Evolutionary conservation across 768 basidiomycete species (phyloP).

Genomic region (Boletus pseudopeckii): DNA sequence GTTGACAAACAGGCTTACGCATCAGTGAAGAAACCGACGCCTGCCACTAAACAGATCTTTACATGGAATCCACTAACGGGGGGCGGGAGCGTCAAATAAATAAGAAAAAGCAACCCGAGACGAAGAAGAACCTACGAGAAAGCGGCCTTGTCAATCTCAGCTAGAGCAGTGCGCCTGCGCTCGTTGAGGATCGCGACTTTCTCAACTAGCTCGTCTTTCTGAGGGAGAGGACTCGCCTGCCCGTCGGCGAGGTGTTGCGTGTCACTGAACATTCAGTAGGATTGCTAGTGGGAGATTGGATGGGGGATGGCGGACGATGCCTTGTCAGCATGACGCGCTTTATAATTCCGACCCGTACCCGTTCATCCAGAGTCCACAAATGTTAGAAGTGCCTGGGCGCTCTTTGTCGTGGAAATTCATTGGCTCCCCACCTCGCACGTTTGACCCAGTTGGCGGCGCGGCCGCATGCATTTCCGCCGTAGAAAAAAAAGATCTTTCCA

Average conservation of each 20-base stretch:
- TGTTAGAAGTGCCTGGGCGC: not conserved
- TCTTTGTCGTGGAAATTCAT: not conserved
- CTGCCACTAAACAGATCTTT: slow-evolving; percentile 62
- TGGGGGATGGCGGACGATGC: not conserved
- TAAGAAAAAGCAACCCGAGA: not conserved
- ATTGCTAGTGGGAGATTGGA: not conserved
- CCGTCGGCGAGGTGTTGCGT: not conserved
- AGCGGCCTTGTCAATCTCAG: not conserved
- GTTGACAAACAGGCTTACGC: slow-evolving; percentile 39
- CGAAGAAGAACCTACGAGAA: not conserved
- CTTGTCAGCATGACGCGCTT: not conserved
- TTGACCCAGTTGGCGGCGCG: not conserved
- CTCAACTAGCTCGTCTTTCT: not conserved
- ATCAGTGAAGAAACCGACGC: slow-evolving; percentile 88
- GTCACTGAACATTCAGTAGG: not conserved
- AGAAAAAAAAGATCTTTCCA: too few relatives aligned
- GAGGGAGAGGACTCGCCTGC: not conserved
- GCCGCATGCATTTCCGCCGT: not conserved
- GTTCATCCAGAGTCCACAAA: not conserved
- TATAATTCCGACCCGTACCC: not conserved
- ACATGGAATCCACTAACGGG: slow-evolving; percentile 71
- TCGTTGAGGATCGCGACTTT: not conserved
- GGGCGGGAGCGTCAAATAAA: not conserved
- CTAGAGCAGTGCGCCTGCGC: slow-evolving; percentile 1
- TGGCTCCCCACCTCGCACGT: not conserved